phyloP scores from a whole-genome alignment of 306 rosid species.

The Biancaea sappan region DNA sequence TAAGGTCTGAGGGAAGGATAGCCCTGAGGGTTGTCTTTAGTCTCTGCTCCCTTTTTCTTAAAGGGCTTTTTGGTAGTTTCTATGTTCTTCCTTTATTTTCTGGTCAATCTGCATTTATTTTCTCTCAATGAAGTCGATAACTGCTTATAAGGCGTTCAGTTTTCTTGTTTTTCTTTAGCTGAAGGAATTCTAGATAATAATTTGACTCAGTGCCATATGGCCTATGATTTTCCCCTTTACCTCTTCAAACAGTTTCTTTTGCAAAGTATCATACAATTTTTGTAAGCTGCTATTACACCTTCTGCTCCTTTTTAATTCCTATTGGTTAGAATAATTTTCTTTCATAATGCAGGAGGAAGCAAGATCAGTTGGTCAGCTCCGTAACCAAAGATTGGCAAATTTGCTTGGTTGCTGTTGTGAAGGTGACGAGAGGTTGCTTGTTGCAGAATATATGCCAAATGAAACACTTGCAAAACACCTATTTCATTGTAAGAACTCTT shows the following conservation, averaged over 20 bases:
- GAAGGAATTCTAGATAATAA: too few species aligned
- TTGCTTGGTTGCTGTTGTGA: constrained; percentile 79
- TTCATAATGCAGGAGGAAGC: constrained; percentile 67
- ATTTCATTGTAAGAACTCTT: constrained; percentile 64
- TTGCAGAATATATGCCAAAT: constrained; percentile 78
- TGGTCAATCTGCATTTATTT: not conserved
- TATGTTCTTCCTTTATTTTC: constrained; percentile 1
- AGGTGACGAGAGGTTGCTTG: constrained; percentile 83
- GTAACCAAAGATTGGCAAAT: constrained; percentile 71
- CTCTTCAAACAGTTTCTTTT: too few species aligned
- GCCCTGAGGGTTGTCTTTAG: not conserved
- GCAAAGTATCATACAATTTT: too few species aligned
- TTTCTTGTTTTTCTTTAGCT: constrained; percentile 24
- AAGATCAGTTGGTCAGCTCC: constrained; percentile 79
- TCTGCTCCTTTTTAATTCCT: constrained; percentile 26
- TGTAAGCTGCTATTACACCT: not conserved
- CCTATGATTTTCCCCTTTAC: too few species aligned
- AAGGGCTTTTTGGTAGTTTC: not conserved
- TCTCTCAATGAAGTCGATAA: not conserved
- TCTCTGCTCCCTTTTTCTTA: not conserved
- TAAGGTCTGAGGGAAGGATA: not conserved
- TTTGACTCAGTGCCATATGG: too few species aligned
- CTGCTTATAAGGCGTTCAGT: not conserved
- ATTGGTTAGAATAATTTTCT: constrained; percentile 10
- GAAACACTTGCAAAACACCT: constrained; percentile 87